Conservation (phyloP, 1,139 yeast species). For the Hanseniaspora uvarum region DNA sequence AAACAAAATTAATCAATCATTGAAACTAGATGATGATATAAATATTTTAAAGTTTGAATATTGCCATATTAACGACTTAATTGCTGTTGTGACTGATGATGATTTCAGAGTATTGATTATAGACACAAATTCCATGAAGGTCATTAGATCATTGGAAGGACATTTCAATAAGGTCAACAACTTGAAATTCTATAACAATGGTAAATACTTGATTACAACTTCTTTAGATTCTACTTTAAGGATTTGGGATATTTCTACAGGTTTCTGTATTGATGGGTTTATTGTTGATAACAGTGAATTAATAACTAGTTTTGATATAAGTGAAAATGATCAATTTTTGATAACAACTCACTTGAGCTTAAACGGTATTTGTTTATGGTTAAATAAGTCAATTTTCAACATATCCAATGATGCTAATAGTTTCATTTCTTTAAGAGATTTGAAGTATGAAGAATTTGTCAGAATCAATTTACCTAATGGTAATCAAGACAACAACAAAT, state of each 20-base stretch:
- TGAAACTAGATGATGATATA: conserved; percentile 65
- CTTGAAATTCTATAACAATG: conserved; percentile 87
- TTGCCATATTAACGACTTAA: conserved; percentile 71
- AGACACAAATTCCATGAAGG: conserved; percentile 69
- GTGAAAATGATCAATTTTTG: conserved; percentile 81
- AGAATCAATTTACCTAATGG: conserved; percentile 66
- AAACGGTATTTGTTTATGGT: conserved; percentile 87
- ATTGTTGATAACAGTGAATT: conserved; percentile 49
- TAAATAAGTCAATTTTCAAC: conserved; percentile 75
- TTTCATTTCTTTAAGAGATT: conserved; percentile 54
- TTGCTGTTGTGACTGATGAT: conserved; percentile 70
- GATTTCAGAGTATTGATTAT: conserved; percentile 75
- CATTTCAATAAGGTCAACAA: conserved; percentile 83
- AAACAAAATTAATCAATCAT: conserved; percentile 56
- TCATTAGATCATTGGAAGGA: conserved; percentile 82
- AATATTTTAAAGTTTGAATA: conserved; percentile 51
- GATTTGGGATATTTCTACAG: conserved; percentile 97
- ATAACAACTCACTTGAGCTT: conserved; percentile 92
- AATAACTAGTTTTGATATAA: conserved; percentile 68
- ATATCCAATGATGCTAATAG: conserved; percentile 23
- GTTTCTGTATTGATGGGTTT: conserved; percentile 92
- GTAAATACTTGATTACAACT: conserved; percentile 85
- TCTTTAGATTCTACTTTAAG: conserved; percentile 79
- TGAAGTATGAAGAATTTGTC: conserved; percentile 64
- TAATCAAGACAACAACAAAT: conserved; percentile 36